Percentiles rank a stretch among this genome's conserved stretches.
Evolutionary conservation across 2,329 filamentous ascomycete genomes (phyloP).

Genomic region (Fusarium virguliforme): DNA sequence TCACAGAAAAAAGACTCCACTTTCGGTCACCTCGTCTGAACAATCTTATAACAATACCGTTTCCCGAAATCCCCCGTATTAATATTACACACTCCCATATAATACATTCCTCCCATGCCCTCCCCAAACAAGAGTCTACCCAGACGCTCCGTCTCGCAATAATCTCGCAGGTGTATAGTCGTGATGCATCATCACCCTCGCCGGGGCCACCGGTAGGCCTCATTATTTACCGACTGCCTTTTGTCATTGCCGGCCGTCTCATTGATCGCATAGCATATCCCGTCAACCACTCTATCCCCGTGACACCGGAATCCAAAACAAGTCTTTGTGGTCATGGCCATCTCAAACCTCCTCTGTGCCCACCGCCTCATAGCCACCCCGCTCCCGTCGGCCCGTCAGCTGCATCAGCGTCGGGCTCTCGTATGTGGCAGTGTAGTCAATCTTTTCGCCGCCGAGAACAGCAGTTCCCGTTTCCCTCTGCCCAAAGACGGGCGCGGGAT

Average conservation of each 20-base stretch:
- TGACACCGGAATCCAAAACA: slow-evolving; percentile 15
- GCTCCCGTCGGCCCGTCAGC: slow-evolving; percentile 65
- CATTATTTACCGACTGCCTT: slow-evolving; percentile 41
- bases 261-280: slow-evolving; percentile 38
- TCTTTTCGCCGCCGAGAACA: slow-evolving; percentile 80
- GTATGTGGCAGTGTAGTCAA: slow-evolving; percentile 93
- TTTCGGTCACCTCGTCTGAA: background rate
- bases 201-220: slow-evolving; percentile 21
- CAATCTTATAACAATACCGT: slow-evolving; percentile 23
- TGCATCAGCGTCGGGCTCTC: slow-evolving; percentile 83
- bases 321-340: background rate
- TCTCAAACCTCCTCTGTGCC: slow-evolving; percentile 66
- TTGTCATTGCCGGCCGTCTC: slow-evolving; percentile 38
- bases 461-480: slow-evolving; percentile 81
- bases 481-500: slow-evolving; percentile 86
- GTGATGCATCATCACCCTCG: slow-evolving; percentile 39
- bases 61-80: slow-evolving; percentile 30
- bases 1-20: background rate
- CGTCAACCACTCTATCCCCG: slow-evolving; percentile 23
- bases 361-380: slow-evolving; percentile 76
- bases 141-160: slow-evolving; percentile 30
- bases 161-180: slow-evolving; percentile 39
- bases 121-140: slow-evolving; percentile 28
- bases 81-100: slow-evolving; percentile 46
- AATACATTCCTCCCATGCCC: slow-evolving; percentile 40